These are phyloP conservation scores for Naganishia randhawae DNA, from an alignment of 768 basidiomycete genomes.

Conservation along the genomic window DNA sequence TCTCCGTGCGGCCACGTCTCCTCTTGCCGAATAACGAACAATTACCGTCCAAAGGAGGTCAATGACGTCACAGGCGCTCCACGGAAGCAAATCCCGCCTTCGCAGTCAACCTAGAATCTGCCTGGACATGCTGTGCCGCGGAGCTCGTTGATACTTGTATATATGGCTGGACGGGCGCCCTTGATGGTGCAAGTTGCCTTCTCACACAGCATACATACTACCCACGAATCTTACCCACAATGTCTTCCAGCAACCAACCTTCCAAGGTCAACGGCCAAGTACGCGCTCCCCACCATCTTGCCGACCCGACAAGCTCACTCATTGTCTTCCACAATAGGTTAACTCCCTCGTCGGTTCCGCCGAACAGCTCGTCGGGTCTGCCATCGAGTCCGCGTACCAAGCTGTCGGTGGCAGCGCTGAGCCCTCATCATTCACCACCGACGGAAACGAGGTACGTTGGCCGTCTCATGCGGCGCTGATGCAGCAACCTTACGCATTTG, in stretches of 20 bases:
- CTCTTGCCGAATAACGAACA: background rate
- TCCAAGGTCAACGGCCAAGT: conserved; percentile 48
- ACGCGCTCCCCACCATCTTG: conserved; percentile 20
- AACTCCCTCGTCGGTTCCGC: conserved; percentile 48
- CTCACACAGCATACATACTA: background rate
- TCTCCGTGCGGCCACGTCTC: too few species aligned
- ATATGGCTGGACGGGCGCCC: too few species aligned
- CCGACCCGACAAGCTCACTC: background rate
- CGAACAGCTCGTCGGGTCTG: conserved; percentile 43
- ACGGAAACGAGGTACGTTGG: conserved; percentile 37
- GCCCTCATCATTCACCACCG: conserved; percentile 43
- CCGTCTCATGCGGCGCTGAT: background rate
- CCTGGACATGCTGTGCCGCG: too few species aligned
- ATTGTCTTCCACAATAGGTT: conserved; percentile 31
- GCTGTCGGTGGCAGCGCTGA: conserved; percentile 46
- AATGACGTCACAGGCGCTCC: background rate
- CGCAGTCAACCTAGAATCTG: background rate
- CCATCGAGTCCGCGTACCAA: conserved; percentile 35
- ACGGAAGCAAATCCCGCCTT: background rate
- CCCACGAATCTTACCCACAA: background rate
- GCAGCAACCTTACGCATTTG: background rate
- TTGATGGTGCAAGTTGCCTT: too few species aligned
- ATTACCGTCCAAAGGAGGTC: background rate
- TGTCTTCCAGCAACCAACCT: conserved; percentile 37
- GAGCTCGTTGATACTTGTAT: too few species aligned